Evolutionary conservation across 768 basidiomycete genomes (phyloP).

Genomic region (Hydnum rufescens): DNA sequence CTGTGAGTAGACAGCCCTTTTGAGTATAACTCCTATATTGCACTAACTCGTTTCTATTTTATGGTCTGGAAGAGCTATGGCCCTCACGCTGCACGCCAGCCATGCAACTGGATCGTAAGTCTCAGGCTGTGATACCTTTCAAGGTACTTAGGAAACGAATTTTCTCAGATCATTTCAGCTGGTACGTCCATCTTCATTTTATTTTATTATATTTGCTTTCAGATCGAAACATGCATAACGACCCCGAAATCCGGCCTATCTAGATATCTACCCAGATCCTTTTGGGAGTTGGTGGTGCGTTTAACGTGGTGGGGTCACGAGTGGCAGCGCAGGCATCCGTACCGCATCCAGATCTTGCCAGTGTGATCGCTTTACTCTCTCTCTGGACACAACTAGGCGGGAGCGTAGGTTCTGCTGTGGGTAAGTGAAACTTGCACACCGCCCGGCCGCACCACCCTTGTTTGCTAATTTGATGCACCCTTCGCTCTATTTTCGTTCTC

Average conservation of each 20-base stretch:
- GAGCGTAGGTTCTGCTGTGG: slow-evolving; percentile 41
- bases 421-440: no score
- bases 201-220: no score
- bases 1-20: background rate
- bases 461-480: no score
- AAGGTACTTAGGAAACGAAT: no score
- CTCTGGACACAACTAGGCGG: slow-evolving; percentile 51
- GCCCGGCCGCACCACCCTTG: no score
- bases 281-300: slow-evolving; percentile 56
- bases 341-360: slow-evolving; percentile 42
- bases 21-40: background rate
- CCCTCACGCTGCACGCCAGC: background rate
- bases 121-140: no score
- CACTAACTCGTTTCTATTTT: background rate
- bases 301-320: slow-evolving; percentile 36
- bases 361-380: slow-evolving; percentile 46
- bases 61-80: background rate
- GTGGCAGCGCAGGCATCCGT: slow-evolving; percentile 49
- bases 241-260: no score
- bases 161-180: no score
- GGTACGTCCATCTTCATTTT: no score
- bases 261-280: slow-evolving; percentile 35
- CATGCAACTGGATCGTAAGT: background rate
- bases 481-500: no score
- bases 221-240: no score